Evolutionary conservation across 2,329 filamentous ascomycete species (phyloP).

Genomic region (Colletotrichum orchidophilum): DNA sequence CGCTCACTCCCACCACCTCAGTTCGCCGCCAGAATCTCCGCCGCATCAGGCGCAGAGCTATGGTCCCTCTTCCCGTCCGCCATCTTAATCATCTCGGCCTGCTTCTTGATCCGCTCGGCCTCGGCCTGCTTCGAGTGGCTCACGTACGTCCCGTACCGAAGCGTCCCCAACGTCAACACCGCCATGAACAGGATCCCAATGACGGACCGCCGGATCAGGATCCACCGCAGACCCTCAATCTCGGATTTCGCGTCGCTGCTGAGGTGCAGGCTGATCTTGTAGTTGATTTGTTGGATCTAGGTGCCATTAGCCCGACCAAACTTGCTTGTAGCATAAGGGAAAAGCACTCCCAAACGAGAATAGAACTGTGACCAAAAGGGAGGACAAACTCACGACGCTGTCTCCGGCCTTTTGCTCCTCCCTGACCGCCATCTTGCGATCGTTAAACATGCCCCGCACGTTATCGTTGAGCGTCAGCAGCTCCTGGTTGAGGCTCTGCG

Average conservation of each 20-base stretch:
- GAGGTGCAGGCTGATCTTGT: slow-evolving; percentile 91
- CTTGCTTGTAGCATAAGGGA: not conserved
- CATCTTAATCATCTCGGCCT: slow-evolving; percentile 53
- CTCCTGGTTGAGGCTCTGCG: slow-evolving; percentile 86
- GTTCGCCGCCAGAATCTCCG: slow-evolving; percentile 67
- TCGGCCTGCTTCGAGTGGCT: slow-evolving; percentile 59
- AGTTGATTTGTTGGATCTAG: slow-evolving; percentile 91
- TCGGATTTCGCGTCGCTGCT: slow-evolving; percentile 92
- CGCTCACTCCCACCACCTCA: slow-evolving; percentile 43
- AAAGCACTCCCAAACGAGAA: no score
- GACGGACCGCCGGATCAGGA: slow-evolving; percentile 72
- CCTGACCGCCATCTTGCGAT: slow-evolving; percentile 90
- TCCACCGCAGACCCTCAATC: slow-evolving; percentile 91
- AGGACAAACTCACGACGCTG: slow-evolving; percentile 67
- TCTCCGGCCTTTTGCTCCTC: slow-evolving; percentile 89
- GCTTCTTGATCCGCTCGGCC: slow-evolving; percentile 52
- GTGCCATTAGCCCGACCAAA: slow-evolving; percentile 4
- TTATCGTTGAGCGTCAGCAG: slow-evolving; percentile 84
- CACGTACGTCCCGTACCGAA: slow-evolving; percentile 69
- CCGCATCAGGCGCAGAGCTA: slow-evolving; percentile 60
- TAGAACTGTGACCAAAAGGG: not conserved
- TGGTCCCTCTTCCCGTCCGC: slow-evolving; percentile 57
- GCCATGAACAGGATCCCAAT: slow-evolving; percentile 74
- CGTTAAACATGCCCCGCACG: slow-evolving; percentile 95
- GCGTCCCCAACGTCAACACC: slow-evolving; percentile 65